Percentiles rank a stretch among this genome's conserved stretches.
phyloP scores from a whole-genome alignment of 2,329 filamentous ascomycete species.

The Fonsecaea erecta region DNA sequence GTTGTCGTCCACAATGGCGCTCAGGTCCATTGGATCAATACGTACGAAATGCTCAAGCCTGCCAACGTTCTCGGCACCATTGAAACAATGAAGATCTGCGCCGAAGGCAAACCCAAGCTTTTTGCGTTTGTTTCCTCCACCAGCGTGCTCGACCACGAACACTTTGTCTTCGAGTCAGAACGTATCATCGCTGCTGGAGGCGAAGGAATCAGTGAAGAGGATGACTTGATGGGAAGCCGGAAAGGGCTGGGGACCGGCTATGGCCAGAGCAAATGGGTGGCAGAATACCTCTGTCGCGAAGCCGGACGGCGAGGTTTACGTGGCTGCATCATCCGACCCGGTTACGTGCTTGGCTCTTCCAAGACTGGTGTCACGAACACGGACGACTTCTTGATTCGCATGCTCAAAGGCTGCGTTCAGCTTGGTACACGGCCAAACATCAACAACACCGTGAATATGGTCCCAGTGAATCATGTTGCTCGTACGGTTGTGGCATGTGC shows the following conservation, averaged over 20 bases:
- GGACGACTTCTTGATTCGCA: slow-evolving; percentile 87
- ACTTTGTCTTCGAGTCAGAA: slow-evolving; percentile 77
- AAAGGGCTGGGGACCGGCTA: slow-evolving; percentile 83
- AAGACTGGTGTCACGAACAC: slow-evolving; percentile 73
- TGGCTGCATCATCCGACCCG: slow-evolving; percentile 78
- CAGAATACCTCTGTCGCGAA: slow-evolving; percentile 73
- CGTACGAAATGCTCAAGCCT: slow-evolving; percentile 71
- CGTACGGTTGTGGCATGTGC: slow-evolving; percentile 76
- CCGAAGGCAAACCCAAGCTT: slow-evolving; percentile 75
- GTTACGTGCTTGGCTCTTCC: slow-evolving; percentile 80
- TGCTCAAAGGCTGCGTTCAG: slow-evolving; percentile 87
- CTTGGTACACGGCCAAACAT: slow-evolving; percentile 74
- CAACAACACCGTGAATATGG: slow-evolving; percentile 83
- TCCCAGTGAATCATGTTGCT: slow-evolving; percentile 83
- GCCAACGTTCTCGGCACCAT: slow-evolving; percentile 83
- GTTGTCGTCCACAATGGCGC: slow-evolving; percentile 83
- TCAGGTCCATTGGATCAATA: slow-evolving; percentile 76
- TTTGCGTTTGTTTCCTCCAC: slow-evolving; percentile 85
- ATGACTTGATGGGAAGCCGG: slow-evolving; percentile 77
- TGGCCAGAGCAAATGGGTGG: slow-evolving; percentile 87
- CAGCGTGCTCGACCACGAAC: slow-evolving; percentile 76
- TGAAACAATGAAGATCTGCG: slow-evolving; percentile 75
- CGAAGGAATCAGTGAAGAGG: slow-evolving; percentile 70
- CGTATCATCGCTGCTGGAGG: slow-evolving; percentile 64
- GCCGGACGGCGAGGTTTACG: slow-evolving; percentile 76